A percentile compares a stretch with the other conserved stretches of the same genome.
Evolutionary conservation across 2,329 filamentous ascomycete species (phyloP).

Genomic region (Xylaria sp.): DNA sequence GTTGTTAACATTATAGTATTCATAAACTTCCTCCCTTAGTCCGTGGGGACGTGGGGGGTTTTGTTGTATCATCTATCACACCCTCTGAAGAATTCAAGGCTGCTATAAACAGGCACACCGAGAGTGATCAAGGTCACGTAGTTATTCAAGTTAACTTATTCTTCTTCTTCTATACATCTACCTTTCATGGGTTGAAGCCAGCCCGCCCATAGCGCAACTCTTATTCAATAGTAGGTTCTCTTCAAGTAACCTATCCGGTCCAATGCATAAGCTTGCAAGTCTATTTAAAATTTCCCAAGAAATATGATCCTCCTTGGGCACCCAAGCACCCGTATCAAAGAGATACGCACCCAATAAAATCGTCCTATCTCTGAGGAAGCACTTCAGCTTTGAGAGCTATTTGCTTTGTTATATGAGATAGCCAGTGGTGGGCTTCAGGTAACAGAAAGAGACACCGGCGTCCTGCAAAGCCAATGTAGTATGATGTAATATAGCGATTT

Average conservation of each 20-base stretch:
- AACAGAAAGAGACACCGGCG: not conserved
- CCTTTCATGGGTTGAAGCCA: not conserved
- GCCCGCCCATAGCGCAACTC: not conserved
- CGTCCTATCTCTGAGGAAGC: not conserved
- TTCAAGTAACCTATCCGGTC: not conserved
- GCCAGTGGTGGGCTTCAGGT: not conserved
- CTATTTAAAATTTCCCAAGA: not conserved
- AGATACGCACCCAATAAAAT: constrained; percentile 4
- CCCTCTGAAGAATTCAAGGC: not conserved
- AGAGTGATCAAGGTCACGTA: not conserved
- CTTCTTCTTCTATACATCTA: not conserved
- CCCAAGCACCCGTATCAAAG: not conserved
- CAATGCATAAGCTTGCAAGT: constrained; percentile 8
- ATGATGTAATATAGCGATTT: constrained; percentile 10
- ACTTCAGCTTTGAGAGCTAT: not conserved
- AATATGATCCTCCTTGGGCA: not conserved
- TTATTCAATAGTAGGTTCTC: not conserved
- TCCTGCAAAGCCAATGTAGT: constrained; percentile 10
- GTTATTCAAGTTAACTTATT: not conserved
- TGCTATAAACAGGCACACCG: not conserved
- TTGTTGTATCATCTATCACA: not conserved
- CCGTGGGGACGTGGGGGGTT: not conserved
- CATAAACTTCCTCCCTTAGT: not conserved
- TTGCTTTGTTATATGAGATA: not conserved
- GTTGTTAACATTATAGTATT: not conserved